Conservation (phyloP, 2,329 filamentous ascomycete genomes). For the Fusarium equiseti region DNA sequence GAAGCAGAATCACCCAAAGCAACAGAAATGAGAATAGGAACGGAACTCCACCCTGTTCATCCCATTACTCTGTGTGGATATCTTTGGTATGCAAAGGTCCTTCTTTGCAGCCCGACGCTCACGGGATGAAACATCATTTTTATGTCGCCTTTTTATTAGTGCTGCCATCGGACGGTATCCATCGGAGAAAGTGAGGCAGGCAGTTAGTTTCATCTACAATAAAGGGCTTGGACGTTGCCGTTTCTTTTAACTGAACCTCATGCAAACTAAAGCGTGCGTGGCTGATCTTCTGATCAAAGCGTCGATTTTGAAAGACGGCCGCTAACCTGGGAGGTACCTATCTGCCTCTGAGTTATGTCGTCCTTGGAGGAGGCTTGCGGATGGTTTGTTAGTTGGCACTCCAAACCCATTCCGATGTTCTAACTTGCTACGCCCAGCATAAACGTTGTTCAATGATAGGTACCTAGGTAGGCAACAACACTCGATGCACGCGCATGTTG, state of each 20-base stretch:
- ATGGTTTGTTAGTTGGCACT: not conserved
- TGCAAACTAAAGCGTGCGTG: not conserved
- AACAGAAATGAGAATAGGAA: constrained; percentile 16
- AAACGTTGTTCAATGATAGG: not conserved
- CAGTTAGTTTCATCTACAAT: not conserved
- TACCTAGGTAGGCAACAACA: not conserved
- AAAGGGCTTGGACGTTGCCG: not conserved
- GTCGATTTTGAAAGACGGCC: not conserved
- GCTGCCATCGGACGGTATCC: not conserved
- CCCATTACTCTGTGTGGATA: constrained; percentile 4
- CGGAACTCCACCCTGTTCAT: constrained; percentile 5
- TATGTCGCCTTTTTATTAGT: not conserved
- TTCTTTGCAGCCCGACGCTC: constrained; percentile 15
- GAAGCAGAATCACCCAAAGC: constrained; percentile 39
- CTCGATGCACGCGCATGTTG: not conserved
- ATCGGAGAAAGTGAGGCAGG: not conserved
- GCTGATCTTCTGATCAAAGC: constrained; percentile 5
- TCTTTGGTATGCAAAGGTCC: constrained; percentile 34
- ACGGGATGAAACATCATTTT: not conserved
- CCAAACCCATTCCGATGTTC: constrained; percentile 1
- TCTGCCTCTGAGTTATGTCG: not conserved
- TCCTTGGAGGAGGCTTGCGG: not conserved
- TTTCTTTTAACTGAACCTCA: constrained; percentile 6
- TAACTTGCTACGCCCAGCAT: not conserved
- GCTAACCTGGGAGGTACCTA: constrained; percentile 3